phyloP scores from a whole-genome alignment of 192 early-diverging fungal genomes.

The Coemansia sp. region DNA sequence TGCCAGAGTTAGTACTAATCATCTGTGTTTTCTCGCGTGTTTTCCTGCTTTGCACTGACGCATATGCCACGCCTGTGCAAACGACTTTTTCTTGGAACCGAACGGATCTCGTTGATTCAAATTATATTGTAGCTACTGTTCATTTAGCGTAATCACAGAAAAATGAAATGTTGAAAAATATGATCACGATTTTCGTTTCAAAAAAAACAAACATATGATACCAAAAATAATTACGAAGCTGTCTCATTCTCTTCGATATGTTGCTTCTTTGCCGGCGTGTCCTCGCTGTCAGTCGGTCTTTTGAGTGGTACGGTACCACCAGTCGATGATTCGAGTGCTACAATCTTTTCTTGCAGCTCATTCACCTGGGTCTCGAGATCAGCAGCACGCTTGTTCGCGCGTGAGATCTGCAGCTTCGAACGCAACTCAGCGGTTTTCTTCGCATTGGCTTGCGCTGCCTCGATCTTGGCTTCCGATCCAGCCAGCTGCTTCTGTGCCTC shows the following conservation, averaged over 20 bases:
- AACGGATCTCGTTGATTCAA: too few relatives aligned
- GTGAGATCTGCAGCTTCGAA: constrained; percentile 48
- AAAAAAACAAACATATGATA: not conserved
- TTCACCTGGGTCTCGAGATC: constrained; percentile 44
- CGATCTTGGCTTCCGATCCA: constrained; percentile 46
- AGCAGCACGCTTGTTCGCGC: constrained; percentile 49
- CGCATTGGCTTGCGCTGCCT: constrained; percentile 30
- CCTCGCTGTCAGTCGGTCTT: constrained; percentile 24
- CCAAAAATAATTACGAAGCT: not conserved
- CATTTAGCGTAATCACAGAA: too few relatives aligned
- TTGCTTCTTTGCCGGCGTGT: constrained; percentile 43
- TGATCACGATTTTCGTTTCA: not conserved
- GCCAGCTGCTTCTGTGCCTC: constrained; percentile 41
- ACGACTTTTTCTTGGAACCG: too few relatives aligned
- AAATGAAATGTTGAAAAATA: not conserved
- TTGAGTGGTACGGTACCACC: constrained; percentile 13
- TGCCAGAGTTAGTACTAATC: too few relatives aligned
- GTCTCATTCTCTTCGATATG: constrained; percentile 23
- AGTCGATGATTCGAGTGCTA: not conserved
- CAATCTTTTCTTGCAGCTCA: constrained; percentile 28
- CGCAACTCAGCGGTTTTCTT: constrained; percentile 53
- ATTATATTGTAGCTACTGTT: too few relatives aligned
- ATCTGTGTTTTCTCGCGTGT: too few relatives aligned
- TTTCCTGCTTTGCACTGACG: too few relatives aligned
- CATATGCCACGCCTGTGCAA: too few relatives aligned